A percentile compares a stretch with the other conserved stretches of the same genome.
phyloP scores from a whole-genome alignment of 805 yeast genomes.

The Brettanomyces bruxellensis region DNA sequence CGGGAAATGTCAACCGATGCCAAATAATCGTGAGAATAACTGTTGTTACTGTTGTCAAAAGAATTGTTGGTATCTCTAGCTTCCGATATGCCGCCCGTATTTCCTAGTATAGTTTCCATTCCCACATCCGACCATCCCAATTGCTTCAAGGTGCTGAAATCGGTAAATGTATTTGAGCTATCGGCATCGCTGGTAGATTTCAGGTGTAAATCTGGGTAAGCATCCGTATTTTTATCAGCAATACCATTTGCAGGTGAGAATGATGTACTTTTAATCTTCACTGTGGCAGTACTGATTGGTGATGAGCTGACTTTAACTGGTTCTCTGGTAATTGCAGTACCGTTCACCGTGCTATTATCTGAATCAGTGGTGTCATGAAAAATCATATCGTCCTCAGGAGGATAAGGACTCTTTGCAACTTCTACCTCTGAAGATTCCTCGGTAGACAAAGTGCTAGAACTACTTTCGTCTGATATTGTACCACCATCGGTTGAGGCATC shows the following conservation, averaged over 20 bases:
- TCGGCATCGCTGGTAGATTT: no score
- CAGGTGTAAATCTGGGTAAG: neutral
- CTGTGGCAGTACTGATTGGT: neutral
- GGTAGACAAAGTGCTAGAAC: no score
- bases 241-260: neutral
- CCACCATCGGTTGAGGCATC: no score
- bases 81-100: slow-evolving; percentile 11
- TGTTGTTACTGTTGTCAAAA: no score
- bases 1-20: no score
- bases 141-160: neutral
- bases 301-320: no score
- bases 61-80: slow-evolving; percentile 10
- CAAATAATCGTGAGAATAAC: no score
- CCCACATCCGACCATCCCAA: neutral
- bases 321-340: no score
- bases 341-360: no score
- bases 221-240: neutral
- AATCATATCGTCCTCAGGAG: neutral
- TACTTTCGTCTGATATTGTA: neutral
- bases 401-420: no score
- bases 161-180: neutral
- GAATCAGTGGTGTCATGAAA: neutral
- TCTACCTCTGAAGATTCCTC: no score
- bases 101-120: slow-evolving; percentile 3
- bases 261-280: neutral